Percentiles rank a stretch among this genome's conserved stretches.
These are phyloP conservation scores for Astrothelium macrocarpum DNA, from an alignment of 495 filamentous ascomycete genomes.

Conservation along the genomic window DNA sequence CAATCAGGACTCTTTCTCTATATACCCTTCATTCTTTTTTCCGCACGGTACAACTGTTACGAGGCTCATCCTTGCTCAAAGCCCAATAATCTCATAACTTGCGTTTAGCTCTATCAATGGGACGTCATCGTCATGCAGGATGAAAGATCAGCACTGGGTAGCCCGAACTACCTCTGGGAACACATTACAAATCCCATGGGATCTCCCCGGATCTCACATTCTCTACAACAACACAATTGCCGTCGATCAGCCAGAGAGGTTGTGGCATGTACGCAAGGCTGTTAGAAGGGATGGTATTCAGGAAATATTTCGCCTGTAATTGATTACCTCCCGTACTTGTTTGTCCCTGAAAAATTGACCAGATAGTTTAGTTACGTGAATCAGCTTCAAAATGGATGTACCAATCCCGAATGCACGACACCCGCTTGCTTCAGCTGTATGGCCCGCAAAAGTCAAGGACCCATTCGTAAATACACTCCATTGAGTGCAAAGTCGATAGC, in stretches of 20 bases:
- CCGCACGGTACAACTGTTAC: too few species aligned
- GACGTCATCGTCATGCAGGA: neutral
- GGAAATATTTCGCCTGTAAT: neutral
- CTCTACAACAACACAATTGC: neutral
- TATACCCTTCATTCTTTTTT: too few species aligned
- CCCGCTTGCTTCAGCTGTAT: neutral
- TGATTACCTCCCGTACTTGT: neutral
- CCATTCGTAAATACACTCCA: neutral
- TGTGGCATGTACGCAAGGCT: neutral
- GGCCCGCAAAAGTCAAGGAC: neutral
- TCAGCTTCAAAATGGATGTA: constrained; percentile 1
- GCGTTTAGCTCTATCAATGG: too few species aligned
- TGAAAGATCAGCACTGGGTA: neutral
- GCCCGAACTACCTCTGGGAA: neutral
- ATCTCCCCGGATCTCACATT: neutral
- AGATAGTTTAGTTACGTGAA: neutral
- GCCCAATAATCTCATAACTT: neutral
- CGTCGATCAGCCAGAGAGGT: neutral
- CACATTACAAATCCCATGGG: neutral
- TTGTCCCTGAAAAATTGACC: neutral
- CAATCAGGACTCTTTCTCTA: too few species aligned
- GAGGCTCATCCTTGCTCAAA: too few species aligned
- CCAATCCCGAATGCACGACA: neutral
- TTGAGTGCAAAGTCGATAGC: constrained; percentile 1
- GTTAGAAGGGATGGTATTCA: neutral